Evolutionary conservation across 192 early-diverging fungal species (phyloP).

Genomic region (Dissophora ornata): DNA sequence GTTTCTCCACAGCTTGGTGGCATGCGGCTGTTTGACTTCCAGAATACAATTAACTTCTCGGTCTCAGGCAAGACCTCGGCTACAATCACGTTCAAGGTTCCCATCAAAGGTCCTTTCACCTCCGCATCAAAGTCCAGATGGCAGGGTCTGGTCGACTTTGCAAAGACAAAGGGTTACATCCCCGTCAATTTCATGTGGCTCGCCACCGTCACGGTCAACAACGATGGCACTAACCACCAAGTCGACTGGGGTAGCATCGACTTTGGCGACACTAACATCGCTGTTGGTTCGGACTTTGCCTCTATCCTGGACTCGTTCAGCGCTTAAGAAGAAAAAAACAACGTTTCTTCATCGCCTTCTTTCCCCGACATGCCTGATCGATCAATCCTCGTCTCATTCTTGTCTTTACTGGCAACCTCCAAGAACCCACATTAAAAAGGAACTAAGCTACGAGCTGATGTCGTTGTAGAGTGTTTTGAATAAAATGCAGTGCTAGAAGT

Average conservation of each 20-base stretch:
- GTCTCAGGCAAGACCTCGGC: slow-evolving; percentile 9
- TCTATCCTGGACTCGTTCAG: slow-evolving; percentile 7
- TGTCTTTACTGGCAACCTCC: too few species aligned
- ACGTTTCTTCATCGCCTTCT: too few species aligned
- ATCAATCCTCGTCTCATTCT: too few species aligned
- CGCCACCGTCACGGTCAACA: slow-evolving; percentile 11
- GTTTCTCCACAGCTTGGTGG: not conserved
- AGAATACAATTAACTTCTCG: slow-evolving; percentile 10
- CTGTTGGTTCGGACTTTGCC: slow-evolving; percentile 36
- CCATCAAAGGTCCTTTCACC: not conserved
- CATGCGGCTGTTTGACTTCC: slow-evolving; percentile 18
- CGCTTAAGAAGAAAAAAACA: not conserved
- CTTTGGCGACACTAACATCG: not conserved
- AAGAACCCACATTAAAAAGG: too few species aligned
- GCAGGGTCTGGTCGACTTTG: slow-evolving; percentile 12
- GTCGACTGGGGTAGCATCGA: slow-evolving; percentile 17
- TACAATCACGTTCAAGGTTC: slow-evolving; percentile 19
- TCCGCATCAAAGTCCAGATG: not conserved
- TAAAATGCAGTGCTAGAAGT: too few species aligned
- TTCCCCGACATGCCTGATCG: too few species aligned
- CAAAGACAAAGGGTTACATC: slow-evolving; percentile 14
- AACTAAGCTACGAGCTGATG: too few species aligned
- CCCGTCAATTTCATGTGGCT: slow-evolving; percentile 16
- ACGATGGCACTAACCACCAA: slow-evolving; percentile 17
- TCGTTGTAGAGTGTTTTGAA: too few species aligned